Conservation (phyloP, 2,329 filamentous ascomycete genomes). For the Neoarthrinium moseri region DNA sequence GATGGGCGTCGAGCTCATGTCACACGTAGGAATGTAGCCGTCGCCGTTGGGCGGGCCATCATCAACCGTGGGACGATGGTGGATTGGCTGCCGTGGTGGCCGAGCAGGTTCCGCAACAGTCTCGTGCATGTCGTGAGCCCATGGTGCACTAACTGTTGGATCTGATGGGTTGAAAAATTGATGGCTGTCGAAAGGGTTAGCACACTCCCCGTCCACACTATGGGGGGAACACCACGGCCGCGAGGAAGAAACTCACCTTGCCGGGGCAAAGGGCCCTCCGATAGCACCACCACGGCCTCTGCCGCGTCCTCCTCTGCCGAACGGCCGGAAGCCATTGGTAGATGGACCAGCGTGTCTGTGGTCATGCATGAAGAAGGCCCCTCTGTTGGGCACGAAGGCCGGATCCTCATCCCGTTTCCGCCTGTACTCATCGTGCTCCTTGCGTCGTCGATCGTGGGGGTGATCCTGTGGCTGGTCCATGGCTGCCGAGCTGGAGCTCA, state of each 20-base stretch:
- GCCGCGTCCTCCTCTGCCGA: constrained; percentile 65
- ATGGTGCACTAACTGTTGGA: constrained; percentile 69
- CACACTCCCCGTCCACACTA: constrained; percentile 1
- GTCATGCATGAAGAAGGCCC: constrained; percentile 97
- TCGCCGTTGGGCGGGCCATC: constrained; percentile 55
- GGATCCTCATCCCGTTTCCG: constrained; percentile 86
- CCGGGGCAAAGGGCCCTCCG: constrained; percentile 57
- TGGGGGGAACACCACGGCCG: constrained; percentile 1
- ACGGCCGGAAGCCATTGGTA: constrained; percentile 74
- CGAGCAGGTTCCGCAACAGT: constrained; percentile 49
- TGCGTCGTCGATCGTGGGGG: constrained; percentile 68
- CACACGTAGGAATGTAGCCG: constrained; percentile 54
- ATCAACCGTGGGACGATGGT: constrained; percentile 24
- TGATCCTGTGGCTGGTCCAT: constrained; percentile 50
- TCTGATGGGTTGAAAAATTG: constrained; percentile 50
- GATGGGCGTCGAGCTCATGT: constrained; percentile 62
- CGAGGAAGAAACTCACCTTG: constrained; percentile 55
- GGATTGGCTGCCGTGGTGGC: constrained; percentile 38
- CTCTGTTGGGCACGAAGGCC: constrained; percentile 89
- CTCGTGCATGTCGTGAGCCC: constrained; percentile 96
- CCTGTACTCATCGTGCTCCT: constrained; percentile 89
- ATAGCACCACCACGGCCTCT: constrained; percentile 60
- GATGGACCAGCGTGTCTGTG: constrained; percentile 76
- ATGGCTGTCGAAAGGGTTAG: constrained; percentile 16
- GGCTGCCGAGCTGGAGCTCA: constrained; percentile 49